Conservation (phyloP, 805 yeast genomes). For the Pachysolen tannophilus region DNA sequence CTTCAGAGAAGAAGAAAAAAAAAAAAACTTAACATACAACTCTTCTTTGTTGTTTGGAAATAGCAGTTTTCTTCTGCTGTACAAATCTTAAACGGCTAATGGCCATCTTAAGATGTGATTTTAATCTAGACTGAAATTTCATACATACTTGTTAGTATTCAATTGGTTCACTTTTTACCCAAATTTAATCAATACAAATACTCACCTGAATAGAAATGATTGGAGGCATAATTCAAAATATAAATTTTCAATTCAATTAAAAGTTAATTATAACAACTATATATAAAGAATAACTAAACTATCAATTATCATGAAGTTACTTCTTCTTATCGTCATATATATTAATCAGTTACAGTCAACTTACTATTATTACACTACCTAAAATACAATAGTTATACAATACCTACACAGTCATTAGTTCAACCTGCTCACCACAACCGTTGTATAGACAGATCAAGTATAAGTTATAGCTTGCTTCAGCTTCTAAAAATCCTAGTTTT, state of each 20-base stretch:
- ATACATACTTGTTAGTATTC: background rate
- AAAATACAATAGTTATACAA: background rate
- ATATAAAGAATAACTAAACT: too few relatives aligned
- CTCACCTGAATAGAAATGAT: conserved; percentile 5
- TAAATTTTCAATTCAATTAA: too few relatives aligned
- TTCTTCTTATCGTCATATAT: background rate
- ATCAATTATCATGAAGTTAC: too few relatives aligned
- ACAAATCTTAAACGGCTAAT: conserved; percentile 61
- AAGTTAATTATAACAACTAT: too few relatives aligned
- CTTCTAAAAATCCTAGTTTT: conserved; percentile 4
- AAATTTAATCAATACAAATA: background rate
- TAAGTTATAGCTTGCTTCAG: conserved; percentile 8
- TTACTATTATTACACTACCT: background rate
- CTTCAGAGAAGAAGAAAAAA: background rate
- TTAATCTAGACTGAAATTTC: conserved; percentile 12
- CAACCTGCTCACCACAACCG: conserved; percentile 5
- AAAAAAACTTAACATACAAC: too few relatives aligned
- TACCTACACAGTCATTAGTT: conserved; percentile 5
- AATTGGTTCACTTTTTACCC: background rate
- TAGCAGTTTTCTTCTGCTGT: conserved; percentile 67
- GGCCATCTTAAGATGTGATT: conserved; percentile 53
- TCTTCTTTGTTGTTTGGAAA: conserved; percentile 68
- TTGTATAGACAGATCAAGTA: conserved; percentile 3
- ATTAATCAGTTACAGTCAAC: background rate
- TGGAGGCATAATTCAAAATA: conserved; percentile 5